Evolutionary conservation across 2,329 filamentous ascomycete genomes (phyloP).

Genomic region (Ceratocystis alfenasii): DNA sequence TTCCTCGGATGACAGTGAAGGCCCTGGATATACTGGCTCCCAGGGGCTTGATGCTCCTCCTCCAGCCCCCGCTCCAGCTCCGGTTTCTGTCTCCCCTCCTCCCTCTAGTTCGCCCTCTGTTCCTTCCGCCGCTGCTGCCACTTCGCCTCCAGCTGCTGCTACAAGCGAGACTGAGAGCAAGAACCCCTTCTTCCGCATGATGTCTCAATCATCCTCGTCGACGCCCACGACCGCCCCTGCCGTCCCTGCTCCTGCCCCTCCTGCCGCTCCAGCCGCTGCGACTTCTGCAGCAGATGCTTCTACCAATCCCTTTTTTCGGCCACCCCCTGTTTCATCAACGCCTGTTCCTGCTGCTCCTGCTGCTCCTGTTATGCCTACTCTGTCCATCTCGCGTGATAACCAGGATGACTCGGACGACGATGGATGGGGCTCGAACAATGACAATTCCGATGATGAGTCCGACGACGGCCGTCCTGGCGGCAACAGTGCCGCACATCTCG

Average conservation of each 20-base stretch:
- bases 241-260: conserved; percentile 23
- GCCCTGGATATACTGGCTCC: conserved; percentile 55
- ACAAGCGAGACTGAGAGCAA: conserved; percentile 63
- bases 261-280: conserved; percentile 36
- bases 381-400: conserved; percentile 42
- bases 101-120: conserved; percentile 39
- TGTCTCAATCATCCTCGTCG: conserved; percentile 51
- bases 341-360: conserved; percentile 32
- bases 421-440: conserved; percentile 65
- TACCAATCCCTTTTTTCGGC: conserved; percentile 83
- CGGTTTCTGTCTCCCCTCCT: conserved; percentile 35
- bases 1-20: conserved; percentile 68
- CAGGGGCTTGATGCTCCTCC: conserved; percentile 39
- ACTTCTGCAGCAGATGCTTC: conserved; percentile 50
- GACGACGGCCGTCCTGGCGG: conserved; percentile 71
- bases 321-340: conserved; percentile 25
- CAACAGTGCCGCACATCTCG: conserved; percentile 77
- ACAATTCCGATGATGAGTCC: conserved; percentile 53
- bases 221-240: conserved; percentile 28
- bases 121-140: conserved; percentile 32
- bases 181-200: conserved; percentile 89
- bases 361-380: conserved; percentile 36
- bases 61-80: conserved; percentile 35
- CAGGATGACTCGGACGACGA: conserved; percentile 64
- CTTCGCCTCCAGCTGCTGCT: conserved; percentile 42